Percentiles rank a stretch among this genome's conserved stretches.
Conservation (phyloP, 2,329 filamentous ascomycete genomes). For the Hymenoscyphus infarciens region DNA sequence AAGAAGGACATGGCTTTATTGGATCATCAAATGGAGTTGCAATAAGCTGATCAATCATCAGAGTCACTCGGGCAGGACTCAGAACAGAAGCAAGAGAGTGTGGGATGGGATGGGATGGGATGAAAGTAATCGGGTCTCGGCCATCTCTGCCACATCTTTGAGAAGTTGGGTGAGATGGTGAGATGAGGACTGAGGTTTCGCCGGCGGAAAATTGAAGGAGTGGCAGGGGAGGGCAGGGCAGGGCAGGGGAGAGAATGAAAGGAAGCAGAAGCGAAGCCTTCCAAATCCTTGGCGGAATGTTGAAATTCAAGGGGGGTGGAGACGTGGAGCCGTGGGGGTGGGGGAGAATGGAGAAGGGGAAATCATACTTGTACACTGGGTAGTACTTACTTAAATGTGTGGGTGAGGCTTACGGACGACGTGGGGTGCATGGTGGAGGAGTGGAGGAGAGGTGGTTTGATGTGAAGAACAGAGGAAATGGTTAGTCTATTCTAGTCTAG, state of each 20-base stretch:
- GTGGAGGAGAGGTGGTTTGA: conserved; percentile 4
- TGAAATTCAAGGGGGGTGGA: not conserved
- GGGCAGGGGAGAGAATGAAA: not conserved
- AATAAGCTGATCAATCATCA: conserved; percentile 3
- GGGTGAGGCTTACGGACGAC: conserved; percentile 11
- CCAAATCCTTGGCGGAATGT: not conserved
- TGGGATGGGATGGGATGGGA: too few relatives aligned
- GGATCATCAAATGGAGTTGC: not conserved
- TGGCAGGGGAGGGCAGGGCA: not conserved
- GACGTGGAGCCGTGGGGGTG: not conserved
- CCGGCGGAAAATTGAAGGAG: not conserved
- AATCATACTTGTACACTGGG: too few relatives aligned
- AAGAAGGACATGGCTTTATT: not conserved
- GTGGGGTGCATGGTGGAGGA: conserved; percentile 7
- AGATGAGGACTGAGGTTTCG: not conserved
- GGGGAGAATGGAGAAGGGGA: not conserved
- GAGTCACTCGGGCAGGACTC: conserved; percentile 1
- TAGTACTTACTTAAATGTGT: too few relatives aligned
- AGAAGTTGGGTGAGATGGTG: not conserved
- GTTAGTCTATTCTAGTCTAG: not conserved
- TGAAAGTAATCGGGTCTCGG: not conserved
- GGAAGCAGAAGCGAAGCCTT: not conserved
- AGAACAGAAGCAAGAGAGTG: not conserved
- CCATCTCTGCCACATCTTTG: not conserved
- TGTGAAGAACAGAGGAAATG: not conserved